phyloP scores from a whole-genome alignment of 441 rosid genomes.

The Isatis lusitanica region DNA sequence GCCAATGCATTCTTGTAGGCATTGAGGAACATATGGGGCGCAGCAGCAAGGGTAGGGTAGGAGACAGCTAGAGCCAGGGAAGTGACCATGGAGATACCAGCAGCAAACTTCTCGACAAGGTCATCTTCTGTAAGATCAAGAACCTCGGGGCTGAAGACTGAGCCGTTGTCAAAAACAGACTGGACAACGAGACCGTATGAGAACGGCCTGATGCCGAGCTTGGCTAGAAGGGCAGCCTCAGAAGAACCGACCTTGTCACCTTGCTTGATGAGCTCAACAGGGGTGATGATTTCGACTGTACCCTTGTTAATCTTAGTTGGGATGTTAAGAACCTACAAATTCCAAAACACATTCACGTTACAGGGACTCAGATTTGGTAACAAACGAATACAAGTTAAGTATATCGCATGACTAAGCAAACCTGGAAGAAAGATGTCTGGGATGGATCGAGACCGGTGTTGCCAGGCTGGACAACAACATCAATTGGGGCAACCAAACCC shows the following conservation, averaged over 20 bases:
- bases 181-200: constrained; percentile 55
- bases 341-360: not conserved
- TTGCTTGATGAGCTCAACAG: constrained; percentile 61
- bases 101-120: constrained; percentile 45
- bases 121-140: constrained; percentile 54
- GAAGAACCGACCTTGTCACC: constrained; percentile 73
- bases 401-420: not conserved
- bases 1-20: constrained; percentile 55
- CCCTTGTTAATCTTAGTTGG: constrained; percentile 78
- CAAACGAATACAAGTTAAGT: not conserved
- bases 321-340: constrained; percentile 56
- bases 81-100: constrained; percentile 49
- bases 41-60: constrained; percentile 56
- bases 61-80: constrained; percentile 50
- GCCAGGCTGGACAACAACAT: constrained; percentile 68
- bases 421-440: constrained; percentile 74
- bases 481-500: constrained; percentile 66
- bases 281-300: constrained; percentile 63
- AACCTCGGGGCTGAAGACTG: constrained; percentile 64
- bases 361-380: not conserved
- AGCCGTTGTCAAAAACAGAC: constrained; percentile 50
- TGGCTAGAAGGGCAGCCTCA: constrained; percentile 64
- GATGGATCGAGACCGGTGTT: constrained; percentile 79
- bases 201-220: constrained; percentile 59
- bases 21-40: constrained; percentile 56